Evolutionary conservation across 2,329 filamentous ascomycete species (phyloP).

Genomic region (Thelonectria discophora): DNA sequence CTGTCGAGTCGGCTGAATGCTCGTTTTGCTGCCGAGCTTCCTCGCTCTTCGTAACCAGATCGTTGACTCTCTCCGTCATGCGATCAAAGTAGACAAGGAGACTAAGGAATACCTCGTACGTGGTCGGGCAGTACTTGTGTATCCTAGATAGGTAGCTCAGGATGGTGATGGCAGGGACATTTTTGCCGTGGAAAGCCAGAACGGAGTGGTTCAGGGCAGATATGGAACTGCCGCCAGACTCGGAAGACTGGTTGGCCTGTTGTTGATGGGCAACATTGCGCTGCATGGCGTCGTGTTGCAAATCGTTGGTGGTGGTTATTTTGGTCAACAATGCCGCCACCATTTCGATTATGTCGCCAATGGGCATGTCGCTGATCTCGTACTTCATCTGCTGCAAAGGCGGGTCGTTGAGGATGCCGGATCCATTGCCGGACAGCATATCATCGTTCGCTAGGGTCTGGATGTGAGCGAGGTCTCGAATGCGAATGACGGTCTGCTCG

Average conservation of each 20-base stretch:
- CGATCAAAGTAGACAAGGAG: constrained; percentile 97
- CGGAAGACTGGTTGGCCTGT: constrained; percentile 59
- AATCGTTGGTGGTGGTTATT: constrained; percentile 95
- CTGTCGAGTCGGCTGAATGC: constrained; percentile 18
- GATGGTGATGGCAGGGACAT: constrained; percentile 96
- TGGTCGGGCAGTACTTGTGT: constrained; percentile 98
- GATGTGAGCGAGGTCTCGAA: constrained; percentile 90
- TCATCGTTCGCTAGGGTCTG: constrained; percentile 87
- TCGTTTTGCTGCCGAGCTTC: constrained; percentile 53
- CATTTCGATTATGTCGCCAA: constrained; percentile 98
- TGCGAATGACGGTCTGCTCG: constrained; percentile 71
- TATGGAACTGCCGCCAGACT: constrained; percentile 62
- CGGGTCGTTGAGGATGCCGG: constrained; percentile 61
- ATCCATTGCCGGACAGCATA: constrained; percentile 61
- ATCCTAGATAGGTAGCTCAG: constrained; percentile 94
- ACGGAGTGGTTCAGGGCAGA: constrained; percentile 71
- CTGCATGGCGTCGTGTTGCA: constrained; percentile 91
- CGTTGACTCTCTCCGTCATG: constrained; percentile 97
- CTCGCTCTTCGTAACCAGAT: constrained; percentile 75
- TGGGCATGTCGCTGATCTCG: constrained; percentile 97
- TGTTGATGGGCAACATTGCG: constrained; percentile 70
- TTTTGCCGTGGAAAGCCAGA: constrained; percentile 96
- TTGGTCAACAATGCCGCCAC: constrained; percentile 95
- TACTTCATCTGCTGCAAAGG: constrained; percentile 72
- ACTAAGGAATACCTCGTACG: constrained; percentile 96